Percentiles rank a stretch among this genome's conserved stretches.
These are phyloP conservation scores for Cicer judaicum DNA, from an alignment of 306 rosid genomes.

Conservation along the genomic window DNA sequence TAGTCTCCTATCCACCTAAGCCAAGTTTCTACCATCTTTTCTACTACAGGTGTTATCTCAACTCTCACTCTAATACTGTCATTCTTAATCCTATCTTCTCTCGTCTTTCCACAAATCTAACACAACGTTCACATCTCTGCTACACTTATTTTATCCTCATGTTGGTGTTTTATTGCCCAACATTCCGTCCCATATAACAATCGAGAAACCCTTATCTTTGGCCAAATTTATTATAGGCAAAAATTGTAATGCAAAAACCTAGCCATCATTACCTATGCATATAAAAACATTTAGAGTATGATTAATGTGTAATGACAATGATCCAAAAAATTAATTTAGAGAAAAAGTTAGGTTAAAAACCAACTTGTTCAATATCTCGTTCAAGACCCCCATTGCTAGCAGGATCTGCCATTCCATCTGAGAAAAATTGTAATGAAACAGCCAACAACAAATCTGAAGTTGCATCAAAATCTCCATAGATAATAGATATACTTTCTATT, in stretches of 20 bases:
- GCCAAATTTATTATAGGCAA: neutral
- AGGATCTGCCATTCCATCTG: slow-evolving; percentile 97
- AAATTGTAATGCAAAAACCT: neutral
- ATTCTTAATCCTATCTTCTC: no score
- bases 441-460: slow-evolving; percentile 55
- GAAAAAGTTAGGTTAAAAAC: slow-evolving; percentile 43
- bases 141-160: no score
- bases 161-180: no score
- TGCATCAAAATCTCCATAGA: slow-evolving; percentile 85
- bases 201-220: neutral
- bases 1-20: no score
- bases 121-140: no score
- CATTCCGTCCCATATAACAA: no score
- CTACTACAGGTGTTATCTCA: no score
- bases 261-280: neutral
- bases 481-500: slow-evolving; percentile 55
- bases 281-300: slow-evolving; percentile 1
- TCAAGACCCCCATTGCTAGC: slow-evolving; percentile 59
- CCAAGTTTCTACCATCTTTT: no score
- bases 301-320: neutral
- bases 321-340: neutral
- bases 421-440: slow-evolving; percentile 54
- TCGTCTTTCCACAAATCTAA: no score
- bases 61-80: no score
- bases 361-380: slow-evolving; percentile 77